Evolutionary conservation across 2,329 filamentous ascomycete genomes (phyloP).

Genomic region (Zymoseptoria tritici): DNA sequence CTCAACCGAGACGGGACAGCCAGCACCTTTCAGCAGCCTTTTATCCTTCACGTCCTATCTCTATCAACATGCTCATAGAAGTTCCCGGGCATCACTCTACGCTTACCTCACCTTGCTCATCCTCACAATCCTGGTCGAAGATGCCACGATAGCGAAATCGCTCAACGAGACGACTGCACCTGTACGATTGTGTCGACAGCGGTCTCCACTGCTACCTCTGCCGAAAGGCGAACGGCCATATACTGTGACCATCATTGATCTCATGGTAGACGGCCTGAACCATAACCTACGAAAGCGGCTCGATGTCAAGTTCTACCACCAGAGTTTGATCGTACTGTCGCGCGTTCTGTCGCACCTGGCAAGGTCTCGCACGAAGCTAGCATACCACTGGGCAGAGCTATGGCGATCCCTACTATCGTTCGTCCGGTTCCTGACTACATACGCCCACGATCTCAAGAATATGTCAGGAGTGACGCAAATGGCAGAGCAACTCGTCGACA

Average conservation of each 20-base stretch:
- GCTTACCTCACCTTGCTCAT: slow-evolving; percentile 79
- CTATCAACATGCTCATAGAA: slow-evolving; percentile 85
- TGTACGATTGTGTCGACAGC: slow-evolving; percentile 81
- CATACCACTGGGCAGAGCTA: slow-evolving; percentile 91
- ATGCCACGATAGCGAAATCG: slow-evolving; percentile 70
- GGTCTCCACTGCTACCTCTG: slow-evolving; percentile 74
- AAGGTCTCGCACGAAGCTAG: slow-evolving; percentile 68
- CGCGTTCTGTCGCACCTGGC: slow-evolving; percentile 79
- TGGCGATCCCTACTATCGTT: slow-evolving; percentile 85
- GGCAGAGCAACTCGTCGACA: slow-evolving; percentile 69
- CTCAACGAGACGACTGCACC: slow-evolving; percentile 69
- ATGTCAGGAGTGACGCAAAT: slow-evolving; percentile 64
- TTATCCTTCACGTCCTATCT: slow-evolving; percentile 88
- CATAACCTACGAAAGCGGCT: slow-evolving; percentile 84
- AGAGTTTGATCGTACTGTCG: slow-evolving; percentile 73
- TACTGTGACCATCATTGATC: slow-evolving; percentile 70
- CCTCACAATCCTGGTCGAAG: slow-evolving; percentile 78
- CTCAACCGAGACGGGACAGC: slow-evolving; percentile 17
- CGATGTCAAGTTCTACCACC: slow-evolving; percentile 63
- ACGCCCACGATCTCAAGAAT: slow-evolving; percentile 66
- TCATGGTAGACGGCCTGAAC: slow-evolving; percentile 83
- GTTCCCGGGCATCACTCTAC: slow-evolving; percentile 69
- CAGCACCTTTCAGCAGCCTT: slow-evolving; percentile 64
- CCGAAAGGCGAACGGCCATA: slow-evolving; percentile 63
- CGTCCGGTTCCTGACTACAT: slow-evolving; percentile 82